Base-by-base conservation (phyloP, 352 stramenopile genomes). In the Phytophthora foliorum region DNA sequence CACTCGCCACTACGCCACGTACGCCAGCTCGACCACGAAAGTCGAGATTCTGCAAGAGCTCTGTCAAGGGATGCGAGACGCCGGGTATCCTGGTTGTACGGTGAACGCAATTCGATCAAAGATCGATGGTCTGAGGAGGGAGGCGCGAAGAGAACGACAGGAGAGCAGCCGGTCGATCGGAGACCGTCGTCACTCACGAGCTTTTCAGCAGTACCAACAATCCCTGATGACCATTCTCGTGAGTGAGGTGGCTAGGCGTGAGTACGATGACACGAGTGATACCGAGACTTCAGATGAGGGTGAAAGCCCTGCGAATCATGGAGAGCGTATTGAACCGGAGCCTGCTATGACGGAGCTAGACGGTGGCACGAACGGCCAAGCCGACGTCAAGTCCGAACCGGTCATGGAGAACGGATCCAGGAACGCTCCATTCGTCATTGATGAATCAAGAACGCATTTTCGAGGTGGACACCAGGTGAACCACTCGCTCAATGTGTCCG, bases 91-190 rank as follows among this genome's bases (percentile, higher is more conserved):
- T 52, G 7, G 11, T 2, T 72, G 64, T 32, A 62, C 57, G 19
- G 25, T 67, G 10, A 24, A 45, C 24, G 39, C 57, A 21, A 39
- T 72, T 49, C 63, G 63, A 45, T 66, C 63, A 4, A 71, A 61
- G 38, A 71, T 71, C 22, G 31, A 61, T 16, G 31, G 38, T 38
- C 32, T 72, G 49, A 55, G 39, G 14, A 66, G 63, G 17, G 63
- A 72, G n/a, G 56, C 29, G 2, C 56, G 48, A 22, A 19, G 9
- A 38, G 44, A 69, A 63, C 42, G 39, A 45, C 38, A 45, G 38
- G 17, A 45, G 17, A 45, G 13, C 13, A 41, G 38, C 7, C 38
- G 38, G 24, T 45, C 38, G 6, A 25, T 49, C 1, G 53, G 53
- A 64, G 32, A 46, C 11, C 24, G 34, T 39, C 53, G 44, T 21